Conservation (phyloP, 2,329 filamentous ascomycete species). For the Xylariaceae sp. region DNA sequence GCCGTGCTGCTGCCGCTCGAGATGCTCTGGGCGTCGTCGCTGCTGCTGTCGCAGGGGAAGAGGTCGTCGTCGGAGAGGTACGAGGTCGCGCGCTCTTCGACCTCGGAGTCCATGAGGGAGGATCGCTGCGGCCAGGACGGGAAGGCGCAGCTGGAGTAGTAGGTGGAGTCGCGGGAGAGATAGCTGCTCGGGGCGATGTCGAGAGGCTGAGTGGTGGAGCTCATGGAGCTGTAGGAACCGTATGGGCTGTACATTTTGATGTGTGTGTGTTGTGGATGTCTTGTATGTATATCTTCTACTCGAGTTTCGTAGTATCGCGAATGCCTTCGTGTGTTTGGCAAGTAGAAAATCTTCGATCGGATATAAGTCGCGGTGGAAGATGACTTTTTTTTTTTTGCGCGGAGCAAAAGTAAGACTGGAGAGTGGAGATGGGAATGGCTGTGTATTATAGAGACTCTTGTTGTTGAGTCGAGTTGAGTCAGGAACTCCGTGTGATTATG, state of each 20-base stretch:
- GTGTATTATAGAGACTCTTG: conserved; percentile 16
- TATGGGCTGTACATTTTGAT: conserved; percentile 32
- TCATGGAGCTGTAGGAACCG: conserved; percentile 36
- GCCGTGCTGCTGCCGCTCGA: conserved; percentile 39
- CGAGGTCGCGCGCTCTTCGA: conserved; percentile 43
- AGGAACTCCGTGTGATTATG: conserved; percentile 15
- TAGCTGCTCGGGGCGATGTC: conserved; percentile 32
- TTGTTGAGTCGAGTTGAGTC: conserved; percentile 13
- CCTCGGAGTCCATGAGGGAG: conserved; percentile 30
- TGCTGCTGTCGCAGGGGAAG: conserved; percentile 46
- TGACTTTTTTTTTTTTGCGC: not conserved
- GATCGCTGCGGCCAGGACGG: conserved; percentile 40
- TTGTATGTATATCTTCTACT: not conserved
- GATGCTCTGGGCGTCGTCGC: conserved; percentile 46
- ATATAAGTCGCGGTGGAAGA: conserved; percentile 2
- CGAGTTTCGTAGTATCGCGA: not conserved
- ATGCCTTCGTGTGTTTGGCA: conserved; percentile 1
- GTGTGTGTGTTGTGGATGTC: not conserved
- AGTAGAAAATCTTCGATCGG: conserved; percentile 3
- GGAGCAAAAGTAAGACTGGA: not conserved
- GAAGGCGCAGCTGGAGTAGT: conserved; percentile 37
- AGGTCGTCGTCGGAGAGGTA: conserved; percentile 62
- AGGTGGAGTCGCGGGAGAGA: conserved; percentile 25
- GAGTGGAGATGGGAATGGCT: conserved; percentile 1
- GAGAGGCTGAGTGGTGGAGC: conserved; percentile 31